Percentiles rank a stretch among this genome's conserved stretches.
Evolutionary conservation across 1,284 basidiomycete genomes (phyloP).

Genomic region (Leccinum solheimii): DNA sequence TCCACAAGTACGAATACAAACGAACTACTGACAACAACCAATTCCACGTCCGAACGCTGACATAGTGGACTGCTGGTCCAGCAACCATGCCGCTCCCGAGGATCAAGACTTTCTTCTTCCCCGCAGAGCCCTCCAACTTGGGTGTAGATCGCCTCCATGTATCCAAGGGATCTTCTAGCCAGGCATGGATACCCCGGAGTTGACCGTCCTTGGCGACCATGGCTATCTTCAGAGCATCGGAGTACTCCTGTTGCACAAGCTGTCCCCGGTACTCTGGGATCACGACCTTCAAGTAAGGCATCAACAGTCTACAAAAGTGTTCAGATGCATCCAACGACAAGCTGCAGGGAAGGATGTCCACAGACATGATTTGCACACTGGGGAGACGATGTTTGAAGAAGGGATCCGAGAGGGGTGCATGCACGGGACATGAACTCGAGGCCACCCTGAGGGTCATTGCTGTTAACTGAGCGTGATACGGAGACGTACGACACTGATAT

Average conservation of each 20-base stretch:
- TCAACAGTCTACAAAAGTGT: constrained; percentile 68
- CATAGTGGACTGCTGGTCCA: constrained; percentile 75
- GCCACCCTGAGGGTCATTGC: constrained; percentile 56
- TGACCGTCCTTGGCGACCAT: constrained; percentile 67
- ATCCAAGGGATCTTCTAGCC: constrained; percentile 58
- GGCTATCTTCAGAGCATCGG: constrained; percentile 60
- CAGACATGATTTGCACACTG: constrained; percentile 75
- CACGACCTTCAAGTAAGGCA: constrained; percentile 67
- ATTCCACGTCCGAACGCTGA: constrained; percentile 55
- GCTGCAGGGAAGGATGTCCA: constrained; percentile 86
- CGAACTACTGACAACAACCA: constrained; percentile 64
- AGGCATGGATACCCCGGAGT: constrained; percentile 54
- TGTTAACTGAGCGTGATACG: not conserved
- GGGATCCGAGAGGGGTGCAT: constrained; percentile 75
- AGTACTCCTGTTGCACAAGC: constrained; percentile 24
- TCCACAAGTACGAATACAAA: constrained; percentile 10
- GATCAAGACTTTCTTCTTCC: constrained; percentile 74
- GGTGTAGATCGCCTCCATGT: constrained; percentile 37
- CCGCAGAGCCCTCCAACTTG: constrained; percentile 5
- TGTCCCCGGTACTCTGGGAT: constrained; percentile 42
- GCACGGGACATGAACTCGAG: constrained; percentile 77
- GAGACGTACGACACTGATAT: constrained; percentile 50
- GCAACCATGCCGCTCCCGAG: constrained; percentile 93
- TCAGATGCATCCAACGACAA: constrained; percentile 79
- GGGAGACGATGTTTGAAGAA: constrained; percentile 62